Evolutionary conservation across 192 early-diverging fungal genomes (phyloP), one percentile per base, ranked within the genome.

Genomic region (Linnemannia hyalina): DNA sequence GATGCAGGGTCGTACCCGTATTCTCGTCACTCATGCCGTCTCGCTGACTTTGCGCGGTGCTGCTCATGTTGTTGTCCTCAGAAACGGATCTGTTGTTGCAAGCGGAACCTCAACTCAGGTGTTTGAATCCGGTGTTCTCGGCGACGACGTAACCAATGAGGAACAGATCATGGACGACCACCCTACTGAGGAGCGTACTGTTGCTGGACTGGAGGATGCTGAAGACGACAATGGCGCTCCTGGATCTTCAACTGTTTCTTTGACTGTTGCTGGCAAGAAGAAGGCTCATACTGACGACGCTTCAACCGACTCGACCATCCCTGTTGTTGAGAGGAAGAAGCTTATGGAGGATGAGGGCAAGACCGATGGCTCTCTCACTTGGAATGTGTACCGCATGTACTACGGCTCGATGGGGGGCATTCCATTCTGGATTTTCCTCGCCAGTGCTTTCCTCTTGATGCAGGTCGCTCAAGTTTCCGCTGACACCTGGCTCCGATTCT

Each of bases 21-120:
- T 99, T 32, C 88, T 99, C 26, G 98, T 99, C 13, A 97, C 97
- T 0, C 98, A 99, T 86, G 94, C 96, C 55, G 93, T 96, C 23
- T 85, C 92, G 1, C 76, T 94, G 42, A 95, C 94, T 42, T 78
- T 96, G 36, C 88, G 87, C 47, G 89, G 88, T 40, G 94, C 94
- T 55, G 87, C 82, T 29, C 82, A 91, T 72, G 89, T 97, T 42
- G 92, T 94, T 36, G 92, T 91, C 13, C 63, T 97, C 80, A 82
- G 87, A n/a, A 90, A 93, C 32, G 95, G 95, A 72, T 81, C 86
- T 0, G 89, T 96, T 29, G 77, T 89, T 18, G 79, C 87, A 10
- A 85, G 82, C 63, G 95, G 95, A 20, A 70, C 85, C 4, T 90
- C 94, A 0, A 55, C 77, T 3, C 89, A 93, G 32, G 77, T 94